Conservation (phyloP, 306 rosid genomes). For the Begonia peltatifolia region DNA sequence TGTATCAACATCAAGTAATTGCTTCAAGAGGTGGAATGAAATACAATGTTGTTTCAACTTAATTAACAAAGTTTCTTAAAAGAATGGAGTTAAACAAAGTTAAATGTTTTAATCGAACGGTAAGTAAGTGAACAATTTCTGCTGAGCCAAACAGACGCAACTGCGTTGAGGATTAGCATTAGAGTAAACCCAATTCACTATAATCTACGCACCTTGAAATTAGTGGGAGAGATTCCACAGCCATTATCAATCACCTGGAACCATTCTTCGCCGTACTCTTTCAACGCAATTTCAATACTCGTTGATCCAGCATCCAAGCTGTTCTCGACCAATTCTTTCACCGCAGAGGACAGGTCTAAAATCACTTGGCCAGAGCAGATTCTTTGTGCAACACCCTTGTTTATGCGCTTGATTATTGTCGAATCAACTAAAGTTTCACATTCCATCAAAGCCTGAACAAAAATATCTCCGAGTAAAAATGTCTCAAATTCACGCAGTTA, state of each 20-base stretch:
- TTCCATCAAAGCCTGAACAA: slow-evolving; percentile 21
- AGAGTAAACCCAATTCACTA: neutral
- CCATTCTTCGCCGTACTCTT: slow-evolving; percentile 58
- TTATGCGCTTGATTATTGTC: slow-evolving; percentile 45
- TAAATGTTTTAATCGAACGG: too few relatives aligned
- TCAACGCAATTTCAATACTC: slow-evolving; percentile 59
- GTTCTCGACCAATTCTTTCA: slow-evolving; percentile 88
- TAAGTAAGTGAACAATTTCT: too few relatives aligned
- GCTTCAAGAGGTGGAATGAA: too few relatives aligned
- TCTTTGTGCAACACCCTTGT: slow-evolving; percentile 53
- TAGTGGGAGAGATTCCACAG: slow-evolving; percentile 66
- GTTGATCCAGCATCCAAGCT: slow-evolving; percentile 92
- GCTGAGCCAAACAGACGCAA: too few relatives aligned
- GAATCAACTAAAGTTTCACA: slow-evolving; percentile 26
- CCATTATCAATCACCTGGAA: slow-evolving; percentile 90
- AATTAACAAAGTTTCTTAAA: too few relatives aligned
- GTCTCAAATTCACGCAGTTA: too few relatives aligned
- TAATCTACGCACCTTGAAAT: slow-evolving; percentile 31
- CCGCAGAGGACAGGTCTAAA: slow-evolving; percentile 91
- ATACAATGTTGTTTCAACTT: too few relatives aligned
- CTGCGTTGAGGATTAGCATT: neutral
- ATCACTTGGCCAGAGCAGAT: slow-evolving; percentile 93
- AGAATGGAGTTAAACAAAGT: too few relatives aligned
- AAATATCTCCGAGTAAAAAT: neutral
- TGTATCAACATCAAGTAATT: too few relatives aligned